These are phyloP conservation scores for Blepharisma stoltei DNA, from an alignment of 73 alveolate species.

Conservation along the genomic window DNA sequence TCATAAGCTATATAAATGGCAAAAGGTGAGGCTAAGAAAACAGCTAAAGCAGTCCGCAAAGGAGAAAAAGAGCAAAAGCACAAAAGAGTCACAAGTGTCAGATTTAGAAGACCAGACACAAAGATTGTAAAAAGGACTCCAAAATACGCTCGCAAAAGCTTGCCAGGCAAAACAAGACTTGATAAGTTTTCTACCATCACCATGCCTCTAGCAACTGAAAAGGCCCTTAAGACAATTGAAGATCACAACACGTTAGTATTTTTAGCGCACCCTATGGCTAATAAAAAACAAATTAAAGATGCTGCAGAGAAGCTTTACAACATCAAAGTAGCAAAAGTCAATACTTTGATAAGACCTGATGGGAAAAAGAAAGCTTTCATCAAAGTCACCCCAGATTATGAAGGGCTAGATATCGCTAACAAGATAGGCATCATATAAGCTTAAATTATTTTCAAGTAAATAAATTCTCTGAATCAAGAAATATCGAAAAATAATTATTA, in stretches of 20 bases:
- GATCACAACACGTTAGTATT: conserved; percentile 63
- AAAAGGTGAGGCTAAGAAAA: too few species aligned
- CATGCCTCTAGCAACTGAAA: conserved; percentile 58
- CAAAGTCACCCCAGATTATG: conserved; percentile 42
- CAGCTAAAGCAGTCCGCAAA: too few species aligned
- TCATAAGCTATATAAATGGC: too few species aligned
- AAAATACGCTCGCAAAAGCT: conserved; percentile 34
- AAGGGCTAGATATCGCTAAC: conserved; percentile 62
- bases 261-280: conserved; percentile 47
- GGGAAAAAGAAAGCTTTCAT: conserved; percentile 63
- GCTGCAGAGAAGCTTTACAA: conserved; percentile 50
- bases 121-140: too few species aligned
- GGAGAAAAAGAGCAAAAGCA: too few species aligned
- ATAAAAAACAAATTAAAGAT: conserved; percentile 51
- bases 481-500: too few species aligned
- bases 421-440: conserved; percentile 61
- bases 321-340: conserved; percentile 48
- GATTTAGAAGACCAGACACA: too few species aligned
- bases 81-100: too few species aligned
- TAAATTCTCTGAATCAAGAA: too few species aligned
- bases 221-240: conserved; percentile 58
- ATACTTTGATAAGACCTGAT: conserved; percentile 61
- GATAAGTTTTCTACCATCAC: conserved; percentile 55
- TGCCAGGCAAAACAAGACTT: conserved; percentile 41
- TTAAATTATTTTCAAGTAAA: too few species aligned